Evolutionary conservation across 78 protist species (phyloP), one percentile per base, ranked within the genome.

Genomic region (Creolimax fragrantissima): DNA sequence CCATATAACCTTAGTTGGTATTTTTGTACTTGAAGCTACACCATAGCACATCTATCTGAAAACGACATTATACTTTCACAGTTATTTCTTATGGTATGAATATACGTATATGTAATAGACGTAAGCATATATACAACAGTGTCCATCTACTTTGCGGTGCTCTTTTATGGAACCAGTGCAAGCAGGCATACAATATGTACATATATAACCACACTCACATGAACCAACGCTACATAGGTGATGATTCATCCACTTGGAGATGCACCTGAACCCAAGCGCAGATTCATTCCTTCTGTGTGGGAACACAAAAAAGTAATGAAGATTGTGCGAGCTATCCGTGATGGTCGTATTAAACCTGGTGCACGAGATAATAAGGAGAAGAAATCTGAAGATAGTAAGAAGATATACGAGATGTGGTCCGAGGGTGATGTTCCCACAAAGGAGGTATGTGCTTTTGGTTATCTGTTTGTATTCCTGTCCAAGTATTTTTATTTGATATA

Each of bases 221-320:
- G 74, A 32, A 58, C 74, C 11, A 11, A 58, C 74, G n/a, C 92
- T 39, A 3, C 35, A 47, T 43, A 84, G n/a, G n/a, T 4, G 89
- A 43, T 42, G 93, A 95, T 93, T 42, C 95, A 92, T 81, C 96
- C 96, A 4, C 35, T 95, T 3, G 4, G 43, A 5, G 47, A 85
- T 89, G 91, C 92, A 11, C 96, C 96, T n/a, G 93, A 81, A 44
- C 96, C 96, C 85, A 97, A 97, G 89, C 85, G 96, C 11, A 92
- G 95, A 6, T 97, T 97, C 94, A 24, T 95, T 3, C 96, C 96
- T 35, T 89, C 95, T 35, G 94, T 89, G 43, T 89, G 93, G 45
- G 98, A 97, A 88, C 92, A 66, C 47, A 92, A 95, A 74, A 37
- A 37, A 85, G 45, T 96, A 42, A 91, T 93, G 92, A 43, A 91